phyloP scores from a whole-genome alignment of 2,329 filamentous ascomycete genomes.

The Septoria linicola region DNA sequence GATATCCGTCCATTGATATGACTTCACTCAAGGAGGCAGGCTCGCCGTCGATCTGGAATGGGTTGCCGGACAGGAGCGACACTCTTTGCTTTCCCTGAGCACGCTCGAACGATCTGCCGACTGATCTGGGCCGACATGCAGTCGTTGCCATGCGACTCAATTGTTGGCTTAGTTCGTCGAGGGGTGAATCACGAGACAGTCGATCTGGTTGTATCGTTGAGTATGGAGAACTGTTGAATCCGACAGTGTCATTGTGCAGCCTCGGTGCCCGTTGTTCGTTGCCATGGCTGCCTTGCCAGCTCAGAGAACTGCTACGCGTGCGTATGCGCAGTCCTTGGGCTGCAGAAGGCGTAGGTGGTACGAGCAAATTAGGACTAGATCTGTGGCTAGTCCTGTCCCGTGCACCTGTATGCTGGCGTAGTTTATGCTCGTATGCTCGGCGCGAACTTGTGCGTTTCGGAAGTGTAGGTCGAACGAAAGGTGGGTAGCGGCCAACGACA shows the following conservation, averaged over 20 bases:
- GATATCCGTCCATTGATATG: neutral
- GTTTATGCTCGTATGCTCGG: neutral
- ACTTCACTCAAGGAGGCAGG: neutral
- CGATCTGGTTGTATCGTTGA: constrained; percentile 20
- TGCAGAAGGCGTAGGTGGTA: neutral
- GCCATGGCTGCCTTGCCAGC: constrained; percentile 15
- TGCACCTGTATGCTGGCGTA: neutral
- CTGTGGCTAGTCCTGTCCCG: constrained; percentile 4
- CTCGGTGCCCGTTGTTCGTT: constrained; percentile 11
- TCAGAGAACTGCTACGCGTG: constrained; percentile 26
- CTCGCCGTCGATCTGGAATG: constrained; percentile 14
- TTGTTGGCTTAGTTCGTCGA: constrained; percentile 36
- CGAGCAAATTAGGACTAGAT: constrained; percentile 30
- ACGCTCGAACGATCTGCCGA: constrained; percentile 29
- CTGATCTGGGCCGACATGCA: constrained; percentile 25
- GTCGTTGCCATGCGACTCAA: constrained; percentile 30
- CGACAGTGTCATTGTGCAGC: constrained; percentile 22
- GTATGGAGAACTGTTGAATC: constrained; percentile 8
- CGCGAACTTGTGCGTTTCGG: constrained; percentile 9
- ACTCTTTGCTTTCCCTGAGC: constrained; percentile 16
- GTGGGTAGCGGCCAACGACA: constrained; percentile 30
- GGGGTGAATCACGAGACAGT: constrained; percentile 31
- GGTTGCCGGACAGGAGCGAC: constrained; percentile 28
- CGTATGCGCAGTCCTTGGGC: constrained; percentile 11
- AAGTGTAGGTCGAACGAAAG: constrained; percentile 21